Conservation (phyloP, 106 monocot genomes). For the Phalaenopsis aphrodite region DNA sequence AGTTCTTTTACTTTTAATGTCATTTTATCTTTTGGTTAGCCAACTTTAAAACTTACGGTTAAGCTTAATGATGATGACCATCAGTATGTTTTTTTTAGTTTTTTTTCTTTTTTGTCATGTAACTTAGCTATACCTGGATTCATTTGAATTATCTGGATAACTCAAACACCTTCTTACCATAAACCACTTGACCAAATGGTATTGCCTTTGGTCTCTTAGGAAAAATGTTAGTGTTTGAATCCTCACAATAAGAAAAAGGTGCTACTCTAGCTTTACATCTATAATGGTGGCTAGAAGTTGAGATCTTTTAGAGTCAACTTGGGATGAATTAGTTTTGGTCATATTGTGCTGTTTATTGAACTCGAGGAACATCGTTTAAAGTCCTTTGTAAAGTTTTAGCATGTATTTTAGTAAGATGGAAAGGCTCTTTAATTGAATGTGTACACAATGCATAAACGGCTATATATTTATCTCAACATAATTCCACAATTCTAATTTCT, state of each 20-base stretch:
- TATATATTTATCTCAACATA: too few relatives aligned
- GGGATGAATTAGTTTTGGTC: not conserved
- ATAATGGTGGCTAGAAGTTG: not conserved
- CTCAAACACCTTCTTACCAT: not conserved
- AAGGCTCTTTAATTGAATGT: too few relatives aligned
- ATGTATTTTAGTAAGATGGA: not conserved
- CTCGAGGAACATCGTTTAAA: not conserved
- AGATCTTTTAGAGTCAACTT: not conserved
- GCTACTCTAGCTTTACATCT: not conserved
- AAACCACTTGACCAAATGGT: too few relatives aligned
- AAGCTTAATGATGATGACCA: too few relatives aligned
- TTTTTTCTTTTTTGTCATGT: not conserved
- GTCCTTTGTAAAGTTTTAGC: not conserved
- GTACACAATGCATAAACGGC: too few relatives aligned
- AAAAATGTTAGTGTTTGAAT: too few relatives aligned
- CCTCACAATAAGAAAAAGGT: too few relatives aligned
- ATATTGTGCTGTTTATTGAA: not conserved
- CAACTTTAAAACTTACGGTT: too few relatives aligned
- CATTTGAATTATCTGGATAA: not conserved
- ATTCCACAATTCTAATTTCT: too few relatives aligned
- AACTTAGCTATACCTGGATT: not conserved
- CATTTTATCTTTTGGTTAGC: not conserved
- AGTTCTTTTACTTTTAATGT: not conserved
- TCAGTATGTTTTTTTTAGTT: too few relatives aligned
- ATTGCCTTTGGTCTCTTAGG: too few relatives aligned